Conservation (phyloP, 257 asterid genomes). For the Nicotiana sylvestris region DNA sequence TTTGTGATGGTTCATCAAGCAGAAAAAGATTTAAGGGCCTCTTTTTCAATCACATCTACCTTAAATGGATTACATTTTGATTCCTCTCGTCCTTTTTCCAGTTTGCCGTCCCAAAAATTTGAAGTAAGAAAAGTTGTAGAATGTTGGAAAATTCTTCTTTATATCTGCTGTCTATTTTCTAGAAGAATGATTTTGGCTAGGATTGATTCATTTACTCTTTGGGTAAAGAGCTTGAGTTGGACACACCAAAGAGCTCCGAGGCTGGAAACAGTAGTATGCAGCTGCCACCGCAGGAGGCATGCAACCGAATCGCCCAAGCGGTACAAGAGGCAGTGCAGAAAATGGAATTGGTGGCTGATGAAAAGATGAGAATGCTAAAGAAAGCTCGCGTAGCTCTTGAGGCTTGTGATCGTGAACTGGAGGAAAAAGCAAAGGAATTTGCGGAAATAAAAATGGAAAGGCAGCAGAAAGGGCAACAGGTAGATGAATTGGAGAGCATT, state of each 20-base stretch:
- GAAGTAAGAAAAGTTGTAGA: background rate
- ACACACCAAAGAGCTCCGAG: conserved; percentile 49
- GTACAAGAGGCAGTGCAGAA: conserved; percentile 85
- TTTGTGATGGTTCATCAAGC: background rate
- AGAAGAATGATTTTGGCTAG: background rate
- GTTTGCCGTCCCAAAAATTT: background rate
- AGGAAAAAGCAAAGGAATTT: conserved; percentile 73
- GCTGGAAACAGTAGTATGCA: conserved; percentile 52
- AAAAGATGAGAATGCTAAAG: conserved; percentile 71
- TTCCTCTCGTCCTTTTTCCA: background rate
- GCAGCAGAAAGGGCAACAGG: conserved; percentile 67
- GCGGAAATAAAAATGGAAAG: conserved; percentile 64
- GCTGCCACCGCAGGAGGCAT: conserved; percentile 79
- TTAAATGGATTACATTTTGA: too few relatives aligned
- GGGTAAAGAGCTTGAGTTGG: conserved; percentile 58
- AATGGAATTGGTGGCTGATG: conserved; percentile 86
- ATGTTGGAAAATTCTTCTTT: background rate
- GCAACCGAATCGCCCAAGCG: conserved; percentile 73
- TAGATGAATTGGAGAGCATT: conserved; percentile 74
- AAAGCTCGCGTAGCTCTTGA: conserved; percentile 74
- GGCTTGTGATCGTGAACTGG: conserved; percentile 78
- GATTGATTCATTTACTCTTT: background rate
- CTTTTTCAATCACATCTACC: background rate
- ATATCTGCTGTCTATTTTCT: background rate
- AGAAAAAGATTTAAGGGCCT: background rate